Conservation (phyloP, 1,139 yeast genomes). For the Hansenula lynferdii region DNA sequence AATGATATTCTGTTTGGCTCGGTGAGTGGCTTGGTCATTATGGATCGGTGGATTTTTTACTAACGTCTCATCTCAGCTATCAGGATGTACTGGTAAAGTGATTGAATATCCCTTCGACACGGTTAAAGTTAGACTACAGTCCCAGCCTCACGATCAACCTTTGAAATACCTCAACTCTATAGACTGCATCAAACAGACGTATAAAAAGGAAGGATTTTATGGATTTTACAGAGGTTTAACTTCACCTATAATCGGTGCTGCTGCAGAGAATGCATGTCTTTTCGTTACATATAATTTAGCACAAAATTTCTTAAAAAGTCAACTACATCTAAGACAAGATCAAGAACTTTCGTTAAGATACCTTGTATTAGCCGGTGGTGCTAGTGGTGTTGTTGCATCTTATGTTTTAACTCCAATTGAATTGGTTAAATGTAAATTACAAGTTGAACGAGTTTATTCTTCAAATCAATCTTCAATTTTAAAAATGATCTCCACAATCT, state of each 20-base stretch:
- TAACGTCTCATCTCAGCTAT: conserved; percentile 23
- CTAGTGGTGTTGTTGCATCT: conserved; percentile 81
- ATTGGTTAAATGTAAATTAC: conserved; percentile 80
- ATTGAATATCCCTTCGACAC: conserved; percentile 94
- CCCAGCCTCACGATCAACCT: conserved; percentile 48
- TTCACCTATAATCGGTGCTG: conserved; percentile 85
- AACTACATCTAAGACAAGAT: conserved; percentile 7
- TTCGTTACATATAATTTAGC: conserved; percentile 58
- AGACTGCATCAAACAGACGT: conserved; percentile 58
- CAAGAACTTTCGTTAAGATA: conserved; percentile 34
- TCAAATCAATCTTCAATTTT: conserved; percentile 22
- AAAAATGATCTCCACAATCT: conserved; percentile 39
- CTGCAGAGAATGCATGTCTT: conserved; percentile 75
- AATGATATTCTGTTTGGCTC: conserved; percentile 23
- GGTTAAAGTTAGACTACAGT: conserved; percentile 81
- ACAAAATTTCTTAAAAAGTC: conserved; percentile 28
- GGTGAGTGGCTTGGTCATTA: conserved; percentile 12
- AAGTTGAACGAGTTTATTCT: conserved; percentile 52
- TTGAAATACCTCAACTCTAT: conserved; percentile 43
- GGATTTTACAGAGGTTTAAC: conserved; percentile 66
- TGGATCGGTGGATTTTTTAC: neutral
- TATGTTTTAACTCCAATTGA: conserved; percentile 88
- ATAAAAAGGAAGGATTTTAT: conserved; percentile 58
- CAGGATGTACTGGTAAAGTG: conserved; percentile 82
- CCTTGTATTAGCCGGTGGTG: conserved; percentile 63